phyloP scores from a whole-genome alignment of 208 protist species.

The Strigomonas galati region DNA sequence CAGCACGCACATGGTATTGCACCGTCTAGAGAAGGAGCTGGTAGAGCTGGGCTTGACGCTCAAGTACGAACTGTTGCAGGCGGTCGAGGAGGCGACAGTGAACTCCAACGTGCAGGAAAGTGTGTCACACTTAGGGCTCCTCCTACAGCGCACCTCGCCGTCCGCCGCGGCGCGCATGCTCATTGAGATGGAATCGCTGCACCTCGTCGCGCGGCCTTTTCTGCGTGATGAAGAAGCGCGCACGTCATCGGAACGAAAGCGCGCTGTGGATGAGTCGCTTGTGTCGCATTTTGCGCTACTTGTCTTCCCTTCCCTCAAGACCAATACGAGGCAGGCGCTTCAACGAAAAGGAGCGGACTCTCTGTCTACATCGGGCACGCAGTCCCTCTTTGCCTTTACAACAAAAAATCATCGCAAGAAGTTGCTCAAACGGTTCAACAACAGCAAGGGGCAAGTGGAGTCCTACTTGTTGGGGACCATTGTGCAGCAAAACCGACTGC shows the following conservation, averaged over 20 bases:
- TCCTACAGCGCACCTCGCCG: constrained; percentile 7
- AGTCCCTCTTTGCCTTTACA: constrained; percentile 64
- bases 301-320: constrained; percentile 75
- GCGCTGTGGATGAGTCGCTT: not conserved
- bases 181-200: constrained; percentile 32
- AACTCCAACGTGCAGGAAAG: not conserved
- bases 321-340: constrained; percentile 52
- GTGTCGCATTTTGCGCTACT: not conserved
- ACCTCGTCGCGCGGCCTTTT: constrained; percentile 12
- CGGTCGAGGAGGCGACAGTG: constrained; percentile 21
- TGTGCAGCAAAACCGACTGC: constrained; percentile 58
- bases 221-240: not conserved
- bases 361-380: constrained; percentile 46
- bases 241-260: not conserved
- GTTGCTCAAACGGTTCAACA: constrained; percentile 26
- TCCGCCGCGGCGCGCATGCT: constrained; percentile 34
- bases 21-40: constrained; percentile 36
- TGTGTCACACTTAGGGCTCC: not conserved
- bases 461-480: constrained; percentile 49
- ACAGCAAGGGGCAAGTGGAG: constrained; percentile 17
- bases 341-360: not conserved
- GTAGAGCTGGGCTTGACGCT: constrained; percentile 21
- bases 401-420: constrained; percentile 59
- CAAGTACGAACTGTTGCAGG: constrained; percentile 22
- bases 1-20: constrained; percentile 14